Percentiles rank a stretch among this genome's conserved stretches.
Evolutionary conservation across 306 rosid genomes (phyloP).

Genomic region (Pueraria montana): DNA sequence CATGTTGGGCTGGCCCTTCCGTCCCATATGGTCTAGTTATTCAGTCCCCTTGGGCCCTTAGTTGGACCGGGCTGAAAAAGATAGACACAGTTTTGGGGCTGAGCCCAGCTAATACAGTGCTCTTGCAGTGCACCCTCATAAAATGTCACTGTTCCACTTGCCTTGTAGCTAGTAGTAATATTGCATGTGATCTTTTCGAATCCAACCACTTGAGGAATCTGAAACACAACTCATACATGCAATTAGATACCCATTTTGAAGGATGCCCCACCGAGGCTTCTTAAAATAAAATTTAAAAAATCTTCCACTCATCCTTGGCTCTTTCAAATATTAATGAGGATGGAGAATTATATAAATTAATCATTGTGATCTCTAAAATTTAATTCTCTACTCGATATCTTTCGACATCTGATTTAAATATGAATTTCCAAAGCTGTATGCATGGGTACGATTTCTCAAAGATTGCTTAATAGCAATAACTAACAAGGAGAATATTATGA

Average conservation of each 20-base stretch:
- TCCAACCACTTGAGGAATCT: conserved; percentile 27
- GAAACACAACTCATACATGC: conserved; percentile 42
- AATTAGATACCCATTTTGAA: background rate
- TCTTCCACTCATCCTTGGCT: background rate
- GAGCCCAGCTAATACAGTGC: background rate
- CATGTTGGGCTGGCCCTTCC: background rate
- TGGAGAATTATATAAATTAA: conserved; percentile 27
- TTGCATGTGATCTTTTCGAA: background rate
- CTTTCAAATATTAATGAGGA: conserved; percentile 16
- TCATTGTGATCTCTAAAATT: conserved; percentile 15
- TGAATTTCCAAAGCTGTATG: conserved; percentile 19
- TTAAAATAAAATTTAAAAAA: background rate
- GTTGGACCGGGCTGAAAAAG: background rate
- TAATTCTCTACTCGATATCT: background rate
- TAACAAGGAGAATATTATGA: conserved; percentile 24
- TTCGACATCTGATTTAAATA: background rate
- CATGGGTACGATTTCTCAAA: background rate
- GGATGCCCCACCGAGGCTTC: background rate
- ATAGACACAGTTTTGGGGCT: background rate
- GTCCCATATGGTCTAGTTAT: background rate
- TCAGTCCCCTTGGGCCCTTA: background rate
- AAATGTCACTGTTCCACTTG: background rate
- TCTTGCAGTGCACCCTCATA: background rate
- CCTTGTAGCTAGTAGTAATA: background rate
- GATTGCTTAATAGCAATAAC: conserved; percentile 15